These are phyloP conservation scores for Phaffomyces thermotolerans DNA, from an alignment of 805 yeast genomes.

Conservation along the genomic window DNA sequence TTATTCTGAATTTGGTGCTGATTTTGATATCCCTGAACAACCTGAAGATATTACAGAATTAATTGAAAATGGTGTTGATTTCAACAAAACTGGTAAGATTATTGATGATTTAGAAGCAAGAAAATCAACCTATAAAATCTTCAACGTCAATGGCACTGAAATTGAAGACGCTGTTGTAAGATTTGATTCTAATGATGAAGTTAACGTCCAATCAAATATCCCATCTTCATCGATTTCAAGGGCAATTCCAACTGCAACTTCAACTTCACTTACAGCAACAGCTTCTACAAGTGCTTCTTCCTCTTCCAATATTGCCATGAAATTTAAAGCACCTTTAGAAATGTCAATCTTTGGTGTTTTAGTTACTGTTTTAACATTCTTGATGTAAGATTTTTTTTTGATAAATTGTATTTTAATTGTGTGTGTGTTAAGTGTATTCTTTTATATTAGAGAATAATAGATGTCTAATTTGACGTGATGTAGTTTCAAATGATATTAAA, in stretches of 20 bases:
- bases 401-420: not conserved
- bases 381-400: constrained; percentile 24
- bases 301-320: constrained; percentile 10
- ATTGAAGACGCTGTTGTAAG: constrained; percentile 31
- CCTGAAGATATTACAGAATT: constrained; percentile 36
- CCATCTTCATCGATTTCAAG: constrained; percentile 12
- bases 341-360: constrained; percentile 25
- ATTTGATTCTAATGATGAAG: constrained; percentile 28
- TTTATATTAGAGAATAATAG: not conserved
- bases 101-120: constrained; percentile 31
- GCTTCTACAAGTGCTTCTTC: constrained; percentile 17
- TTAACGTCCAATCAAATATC: constrained; percentile 28
- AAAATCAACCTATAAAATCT: constrained; percentile 33
- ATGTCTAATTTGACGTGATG: not conserved
- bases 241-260: constrained; percentile 14
- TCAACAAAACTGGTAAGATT: constrained; percentile 38
- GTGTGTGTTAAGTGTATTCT: too few species aligned
- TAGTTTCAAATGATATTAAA: not conserved
- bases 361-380: constrained; percentile 32
- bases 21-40: constrained; percentile 41
- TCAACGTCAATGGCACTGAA: constrained; percentile 28
- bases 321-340: not conserved
- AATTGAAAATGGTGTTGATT: constrained; percentile 42
- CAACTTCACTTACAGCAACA: constrained; percentile 17
- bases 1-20: constrained; percentile 37